Evolutionary conservation across 108 stramenopile genomes (phyloP), one percentile per base, ranked within the genome.

Genomic region (Thalassiosira profunda): DNA sequence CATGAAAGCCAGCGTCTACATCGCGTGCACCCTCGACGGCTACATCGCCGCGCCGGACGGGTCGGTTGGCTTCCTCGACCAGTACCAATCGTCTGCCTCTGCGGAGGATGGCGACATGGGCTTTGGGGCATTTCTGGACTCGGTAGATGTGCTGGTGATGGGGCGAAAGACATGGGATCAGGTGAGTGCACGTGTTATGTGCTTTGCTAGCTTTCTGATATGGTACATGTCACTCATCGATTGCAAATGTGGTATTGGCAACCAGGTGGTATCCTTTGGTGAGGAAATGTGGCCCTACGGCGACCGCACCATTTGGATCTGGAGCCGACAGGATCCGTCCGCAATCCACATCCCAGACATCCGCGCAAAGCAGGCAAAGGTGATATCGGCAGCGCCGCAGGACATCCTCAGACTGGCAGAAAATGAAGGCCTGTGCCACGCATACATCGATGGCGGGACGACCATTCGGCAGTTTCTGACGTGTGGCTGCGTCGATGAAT

Each of bases 81-180:
- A 67, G 41, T 63, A 52, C 28, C 79, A 77, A 53, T n/a, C 51
- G 20, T 49, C 60, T 11, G 67, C 54, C 6, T 20, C 57, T 14
- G 36, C 34, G 2, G 70, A 70, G 18, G 79, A 78, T 35, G 79
- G 54, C 24, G 79, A 80, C 24, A 71, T 80, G 56, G 81, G 74
- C 5, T 86, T 86, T 51, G n/a, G 61, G 15, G 72, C 65, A 4
- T 80, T 82, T 44, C 49, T 86, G 46, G 17, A 52, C 11, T 55
- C 73, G 0, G 53, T 86, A 47, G 85, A 86, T 59, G 58, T 58
- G 17, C 54, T 86, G 10, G 48, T 86, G 15, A 80, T 86, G 81
- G 85, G 85, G 25, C 78, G 81, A 15, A 86, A 68, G 18, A 82
- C 85, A 14, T 86, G 72, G 49, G 81, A 86, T 68, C 70, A 63